A percentile compares a stretch with the other conserved stretches of the same genome.
Conservation (phyloP, 345 rosid genomes). For the Salix suchowensis region DNA sequence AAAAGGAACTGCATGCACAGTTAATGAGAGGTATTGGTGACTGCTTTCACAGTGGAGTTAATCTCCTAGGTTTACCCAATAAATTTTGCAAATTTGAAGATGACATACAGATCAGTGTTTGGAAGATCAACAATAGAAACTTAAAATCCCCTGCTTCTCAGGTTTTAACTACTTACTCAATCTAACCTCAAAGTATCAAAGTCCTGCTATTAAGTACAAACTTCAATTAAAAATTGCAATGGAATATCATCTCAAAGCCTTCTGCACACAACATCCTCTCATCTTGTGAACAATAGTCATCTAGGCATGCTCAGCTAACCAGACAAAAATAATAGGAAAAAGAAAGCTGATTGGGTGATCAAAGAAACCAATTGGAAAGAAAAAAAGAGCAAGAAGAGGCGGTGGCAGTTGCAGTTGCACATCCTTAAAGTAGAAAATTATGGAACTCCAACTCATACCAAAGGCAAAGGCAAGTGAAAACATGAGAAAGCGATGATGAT, state of each 20-base stretch:
- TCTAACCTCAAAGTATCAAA: no score
- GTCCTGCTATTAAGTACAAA: no score
- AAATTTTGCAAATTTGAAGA: no score
- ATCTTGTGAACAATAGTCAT: background rate
- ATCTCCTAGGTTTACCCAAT: no score
- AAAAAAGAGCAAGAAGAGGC: background rate
- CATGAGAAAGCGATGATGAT: no score
- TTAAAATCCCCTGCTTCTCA: background rate
- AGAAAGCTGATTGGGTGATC: background rate
- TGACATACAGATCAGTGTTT: no score
- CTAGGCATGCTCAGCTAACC: background rate
- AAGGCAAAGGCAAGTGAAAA: no score
- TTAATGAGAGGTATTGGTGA: no score
- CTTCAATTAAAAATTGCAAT: background rate
- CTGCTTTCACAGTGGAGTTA: no score
- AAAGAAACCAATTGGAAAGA: background rate
- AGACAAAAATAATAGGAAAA: background rate
- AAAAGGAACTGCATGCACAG: no score
- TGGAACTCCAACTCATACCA: background rate
- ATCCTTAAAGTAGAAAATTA: background rate
- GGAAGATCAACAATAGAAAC: background rate
- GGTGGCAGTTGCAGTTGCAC: background rate
- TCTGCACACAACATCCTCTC: background rate
- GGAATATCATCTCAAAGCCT: background rate
- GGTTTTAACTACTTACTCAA: background rate